Base-by-base conservation (phyloP, 805 yeast genomes). In the Priceomyces castillae region DNA sequence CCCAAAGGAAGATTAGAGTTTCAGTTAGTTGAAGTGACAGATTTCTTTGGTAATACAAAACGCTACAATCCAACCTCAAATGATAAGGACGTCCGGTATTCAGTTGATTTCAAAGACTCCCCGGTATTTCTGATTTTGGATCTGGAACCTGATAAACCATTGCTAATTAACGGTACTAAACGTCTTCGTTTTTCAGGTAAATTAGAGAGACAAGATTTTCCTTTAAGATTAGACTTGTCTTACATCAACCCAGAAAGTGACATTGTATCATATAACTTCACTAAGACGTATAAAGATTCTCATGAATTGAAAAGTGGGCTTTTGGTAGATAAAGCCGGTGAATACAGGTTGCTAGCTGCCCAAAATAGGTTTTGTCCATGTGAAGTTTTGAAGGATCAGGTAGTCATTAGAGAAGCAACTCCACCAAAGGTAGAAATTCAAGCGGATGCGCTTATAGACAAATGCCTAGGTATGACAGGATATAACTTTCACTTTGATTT, bases 381-480 rank as follows among this genome's bases (percentile, higher is more conserved):
- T 37, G 70, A 73, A 10, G 71, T 86, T 16, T 67, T 81, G 10
- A 36, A 25, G 5, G 20, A 34, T 10, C 11, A 9, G 14, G 17
- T 46, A 7, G 7, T 11, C 7, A 1, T 36, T 18, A 14, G 28
- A 20, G n/a, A 58, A 10, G 77, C 75, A 1, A 59, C 58, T 2
- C 78, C 77, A 2, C 71, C 75, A 1, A 43, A 39, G 2, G 66
- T 74, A 15, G 56, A 57, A 2, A 71, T 79, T 12, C 36, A 51
- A 1, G 80, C 89, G 1, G 69, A 69, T 11, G 80, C 92, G 2
- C 80, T 92, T 2, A 71, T 80, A 19, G 98, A 92, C 55, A 79
- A 84, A 39, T 94, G 99, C 67, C 86, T 94, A 23, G 99, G 99
- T 0, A 88, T 90, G 36, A 82, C 89, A 7, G 99, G 97, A 0